Evolutionary conservation across 2,329 filamentous ascomycete species (phyloP).

Genomic region (Beauveria scarabaeidicola): DNA sequence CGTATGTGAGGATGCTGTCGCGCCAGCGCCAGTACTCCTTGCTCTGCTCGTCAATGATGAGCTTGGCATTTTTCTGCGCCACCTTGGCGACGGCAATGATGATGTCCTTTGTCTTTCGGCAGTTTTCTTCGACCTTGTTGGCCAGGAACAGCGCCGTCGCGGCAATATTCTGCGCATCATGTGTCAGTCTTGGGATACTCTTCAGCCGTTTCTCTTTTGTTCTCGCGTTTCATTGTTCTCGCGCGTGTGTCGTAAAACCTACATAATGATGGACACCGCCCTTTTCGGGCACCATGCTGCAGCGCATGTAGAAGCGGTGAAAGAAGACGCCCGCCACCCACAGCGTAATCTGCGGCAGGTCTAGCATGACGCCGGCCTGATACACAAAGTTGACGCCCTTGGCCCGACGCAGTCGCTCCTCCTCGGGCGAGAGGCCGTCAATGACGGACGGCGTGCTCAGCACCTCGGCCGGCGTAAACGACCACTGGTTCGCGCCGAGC

Average conservation of each 20-base stretch:
- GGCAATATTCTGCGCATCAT: slow-evolving; percentile 57
- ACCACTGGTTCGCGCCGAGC: slow-evolving; percentile 61
- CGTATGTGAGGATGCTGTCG: slow-evolving; percentile 84
- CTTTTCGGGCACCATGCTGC: slow-evolving; percentile 67
- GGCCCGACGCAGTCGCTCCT: slow-evolving; percentile 72
- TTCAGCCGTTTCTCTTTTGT: no score
- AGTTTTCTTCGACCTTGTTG: slow-evolving; percentile 96
- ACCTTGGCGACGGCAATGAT: slow-evolving; percentile 91
- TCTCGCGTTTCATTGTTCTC: not conserved
- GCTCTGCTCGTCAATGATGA: slow-evolving; percentile 89
- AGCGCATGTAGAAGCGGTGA: slow-evolving; percentile 91
- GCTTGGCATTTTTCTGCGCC: slow-evolving; percentile 84
- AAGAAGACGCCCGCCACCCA: slow-evolving; percentile 92
- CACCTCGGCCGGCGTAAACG: slow-evolving; percentile 78
- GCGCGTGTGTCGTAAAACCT: slow-evolving; percentile 25
- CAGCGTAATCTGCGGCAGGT: slow-evolving; percentile 83
- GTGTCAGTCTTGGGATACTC: not conserved
- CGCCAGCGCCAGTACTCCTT: slow-evolving; percentile 99
- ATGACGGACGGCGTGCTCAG: slow-evolving; percentile 73
- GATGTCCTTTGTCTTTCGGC: slow-evolving; percentile 88
- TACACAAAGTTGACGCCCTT: slow-evolving; percentile 97
- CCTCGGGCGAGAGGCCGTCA: slow-evolving; percentile 66
- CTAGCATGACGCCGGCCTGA: slow-evolving; percentile 85
- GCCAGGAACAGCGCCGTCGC: slow-evolving; percentile 88
- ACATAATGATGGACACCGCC: slow-evolving; percentile 85